Evolutionary conservation across 768 basidiomycete species (phyloP).

Genomic region (Russula sp.): DNA sequence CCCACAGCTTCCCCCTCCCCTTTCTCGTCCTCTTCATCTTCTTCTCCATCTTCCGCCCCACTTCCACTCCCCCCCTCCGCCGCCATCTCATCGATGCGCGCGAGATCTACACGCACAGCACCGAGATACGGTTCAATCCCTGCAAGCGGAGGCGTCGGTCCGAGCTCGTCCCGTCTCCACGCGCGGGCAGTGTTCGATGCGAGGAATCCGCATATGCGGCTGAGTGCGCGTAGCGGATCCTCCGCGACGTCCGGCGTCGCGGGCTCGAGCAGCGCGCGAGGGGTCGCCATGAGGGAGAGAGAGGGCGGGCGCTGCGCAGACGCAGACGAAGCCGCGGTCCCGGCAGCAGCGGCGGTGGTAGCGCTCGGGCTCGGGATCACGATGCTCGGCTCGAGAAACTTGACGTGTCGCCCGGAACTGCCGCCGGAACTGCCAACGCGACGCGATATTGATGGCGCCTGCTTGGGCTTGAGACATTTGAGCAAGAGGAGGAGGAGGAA

Average conservation of each 20-base stretch:
- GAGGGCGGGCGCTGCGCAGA: not conserved
- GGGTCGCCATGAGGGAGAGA: conserved; percentile 13
- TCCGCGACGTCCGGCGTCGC: conserved; percentile 10
- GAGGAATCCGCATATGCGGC: conserved; percentile 9
- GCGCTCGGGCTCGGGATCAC: not conserved
- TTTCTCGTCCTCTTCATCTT: not conserved
- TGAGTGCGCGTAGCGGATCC: conserved; percentile 10
- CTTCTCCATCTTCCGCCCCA: too few relatives aligned
- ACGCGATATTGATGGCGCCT: not conserved
- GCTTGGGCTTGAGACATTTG: not conserved
- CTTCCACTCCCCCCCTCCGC: not conserved
- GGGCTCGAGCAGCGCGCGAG: conserved; percentile 11
- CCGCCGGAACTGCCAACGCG: not conserved
- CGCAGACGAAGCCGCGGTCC: too few relatives aligned
- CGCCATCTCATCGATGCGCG: conserved; percentile 1
- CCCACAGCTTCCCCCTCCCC: not conserved
- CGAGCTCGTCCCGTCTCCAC: not conserved
- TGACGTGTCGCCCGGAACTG: not conserved
- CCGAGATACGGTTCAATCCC: conserved; percentile 8
- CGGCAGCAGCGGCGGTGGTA: not conserved
- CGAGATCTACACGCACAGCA: conserved; percentile 1
- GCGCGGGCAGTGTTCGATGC: conserved; percentile 2
- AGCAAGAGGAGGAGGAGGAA: conserved; percentile 9
- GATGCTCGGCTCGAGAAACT: conserved; percentile 3
- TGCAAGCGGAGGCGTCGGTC: conserved; percentile 5